Conservation (phyloP, 257 asterid species). For the Thymus quinquecostatus region DNA sequence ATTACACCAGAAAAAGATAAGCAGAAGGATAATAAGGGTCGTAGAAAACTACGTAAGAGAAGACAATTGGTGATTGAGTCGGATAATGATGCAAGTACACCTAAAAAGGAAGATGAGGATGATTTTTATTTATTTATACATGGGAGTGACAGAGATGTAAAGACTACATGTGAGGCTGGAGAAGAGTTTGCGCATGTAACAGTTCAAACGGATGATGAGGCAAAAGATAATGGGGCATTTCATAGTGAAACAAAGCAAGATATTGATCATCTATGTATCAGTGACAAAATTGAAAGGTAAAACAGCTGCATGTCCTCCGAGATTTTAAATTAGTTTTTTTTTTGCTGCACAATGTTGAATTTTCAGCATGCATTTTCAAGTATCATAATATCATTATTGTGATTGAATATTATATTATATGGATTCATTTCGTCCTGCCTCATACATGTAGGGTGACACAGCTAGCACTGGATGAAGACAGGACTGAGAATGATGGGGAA, state of each 20-base stretch:
- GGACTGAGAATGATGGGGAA: slow-evolving; percentile 20
- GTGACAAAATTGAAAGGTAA: slow-evolving; percentile 40
- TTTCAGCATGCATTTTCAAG: neutral
- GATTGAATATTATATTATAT: slow-evolving; percentile 11
- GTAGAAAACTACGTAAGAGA: slow-evolving; percentile 44
- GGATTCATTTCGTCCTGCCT: slow-evolving; percentile 20
- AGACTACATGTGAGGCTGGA: slow-evolving; percentile 37
- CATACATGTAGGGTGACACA: slow-evolving; percentile 31
- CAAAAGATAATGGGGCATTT: slow-evolving; percentile 34
- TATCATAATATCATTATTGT: neutral
- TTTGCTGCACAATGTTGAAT: neutral
- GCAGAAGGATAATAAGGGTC: slow-evolving; percentile 37
- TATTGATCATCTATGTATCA: slow-evolving; percentile 34
- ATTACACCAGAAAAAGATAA: slow-evolving; percentile 26
- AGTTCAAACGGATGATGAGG: slow-evolving; percentile 32
- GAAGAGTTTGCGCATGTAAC: slow-evolving; percentile 36
- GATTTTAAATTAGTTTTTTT: slow-evolving; percentile 18
- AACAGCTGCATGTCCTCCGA: slow-evolving; percentile 4
- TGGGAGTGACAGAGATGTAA: slow-evolving; percentile 33
- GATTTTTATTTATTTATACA: slow-evolving; percentile 42
- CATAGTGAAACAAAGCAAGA: slow-evolving; percentile 35
- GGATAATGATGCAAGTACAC: slow-evolving; percentile 47
- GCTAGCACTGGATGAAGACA: slow-evolving; percentile 34
- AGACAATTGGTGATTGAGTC: slow-evolving; percentile 55
- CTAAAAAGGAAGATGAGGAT: slow-evolving; percentile 51